A percentile compares a stretch with the other conserved stretches of the same genome.
Conservation (phyloP, 2,329 filamentous ascomycete species). For the Epichloe hybrida region DNA sequence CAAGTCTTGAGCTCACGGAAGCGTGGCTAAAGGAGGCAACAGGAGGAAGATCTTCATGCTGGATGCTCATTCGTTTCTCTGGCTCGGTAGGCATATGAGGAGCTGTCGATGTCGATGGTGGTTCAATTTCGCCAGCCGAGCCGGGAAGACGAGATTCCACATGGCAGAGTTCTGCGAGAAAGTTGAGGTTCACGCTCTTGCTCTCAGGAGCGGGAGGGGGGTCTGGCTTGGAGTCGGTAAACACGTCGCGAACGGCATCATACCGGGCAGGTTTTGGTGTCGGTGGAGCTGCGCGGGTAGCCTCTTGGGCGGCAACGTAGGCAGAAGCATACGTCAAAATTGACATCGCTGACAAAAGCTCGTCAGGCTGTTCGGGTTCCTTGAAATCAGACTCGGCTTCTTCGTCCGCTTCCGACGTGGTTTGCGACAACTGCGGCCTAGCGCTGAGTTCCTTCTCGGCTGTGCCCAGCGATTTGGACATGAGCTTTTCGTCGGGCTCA, state of each 20-base stretch:
- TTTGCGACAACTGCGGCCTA: conserved; percentile 15
- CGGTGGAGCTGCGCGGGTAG: conserved; percentile 12
- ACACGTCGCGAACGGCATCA: conserved; percentile 28
- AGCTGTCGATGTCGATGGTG: neutral
- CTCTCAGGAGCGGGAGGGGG: conserved; percentile 13
- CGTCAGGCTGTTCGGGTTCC: conserved; percentile 10
- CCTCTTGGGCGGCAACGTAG: conserved; percentile 17
- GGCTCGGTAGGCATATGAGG: neutral
- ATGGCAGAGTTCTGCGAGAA: conserved; percentile 23
- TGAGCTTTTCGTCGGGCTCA: conserved; percentile 20
- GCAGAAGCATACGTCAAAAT: conserved; percentile 19
- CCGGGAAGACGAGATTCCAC: conserved; percentile 15
- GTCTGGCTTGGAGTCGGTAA: conserved; percentile 23
- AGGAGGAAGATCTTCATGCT: conserved; percentile 13
- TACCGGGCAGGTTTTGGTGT: conserved; percentile 20
- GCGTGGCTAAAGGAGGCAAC: conserved; percentile 10
- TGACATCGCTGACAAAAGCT: conserved; percentile 17
- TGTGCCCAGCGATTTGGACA: conserved; percentile 22
- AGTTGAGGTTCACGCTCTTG: conserved; percentile 16
- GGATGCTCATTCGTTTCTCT: conserved; percentile 9
- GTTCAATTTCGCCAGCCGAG: conserved; percentile 6
- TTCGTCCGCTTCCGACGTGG: conserved; percentile 12
- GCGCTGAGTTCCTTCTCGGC: conserved; percentile 20
- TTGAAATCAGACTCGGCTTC: conserved; percentile 9
- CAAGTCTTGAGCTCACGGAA: conserved; percentile 13